Base-by-base conservation (phyloP, 306 rosid genomes). In the Castanea sativa region DNA sequence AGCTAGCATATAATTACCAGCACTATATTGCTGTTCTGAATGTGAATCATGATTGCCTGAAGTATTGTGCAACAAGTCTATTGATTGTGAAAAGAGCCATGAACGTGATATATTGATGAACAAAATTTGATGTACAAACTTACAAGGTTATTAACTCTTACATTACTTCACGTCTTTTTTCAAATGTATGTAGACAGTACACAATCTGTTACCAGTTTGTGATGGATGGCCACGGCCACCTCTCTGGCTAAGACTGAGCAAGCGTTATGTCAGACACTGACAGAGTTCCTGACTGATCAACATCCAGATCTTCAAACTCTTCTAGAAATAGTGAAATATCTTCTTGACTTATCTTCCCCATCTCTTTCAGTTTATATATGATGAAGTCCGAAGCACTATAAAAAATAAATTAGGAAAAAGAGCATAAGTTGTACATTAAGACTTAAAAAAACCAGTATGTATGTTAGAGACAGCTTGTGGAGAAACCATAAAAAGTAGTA, bases 201-300 rank as follows among this genome's bases (percentile, higher is more conserved):
- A 49, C 53, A 41, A 23, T 23, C 30, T 3, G 35, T 35, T 21
- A 49, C 20, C 55, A 56, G 13, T 64, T 55, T 29, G 55, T 13
- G 68, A 59, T n/a, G 49, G 55, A 41, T 41, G 45, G 45, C 45
- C 58, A 25, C 8, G 32, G 29, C 77, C 72, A 76, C 59, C 55
- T 30, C 61, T 71, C 20, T 70, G 55, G 74, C 59, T 77, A 75
- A 78, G 89, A 77, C 65, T 91, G 97, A 80, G 94, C 92, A 82
- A 90, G 89, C 19, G 43, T 61, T 81, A 95, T 78, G 73, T 95
- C 99, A 29, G 93, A 88, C 35, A 0, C 4, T 5, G 98, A 81
- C 57, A 95, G 71, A 6, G 94, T 83, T 74, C 99, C 99, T 7
- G 97, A 93, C 55, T 91, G 91, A 88, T 95, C 99, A 83, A 93